Conservation (phyloP, 352 stramenopile species). For the Pelagophyceae sp. region DNA sequence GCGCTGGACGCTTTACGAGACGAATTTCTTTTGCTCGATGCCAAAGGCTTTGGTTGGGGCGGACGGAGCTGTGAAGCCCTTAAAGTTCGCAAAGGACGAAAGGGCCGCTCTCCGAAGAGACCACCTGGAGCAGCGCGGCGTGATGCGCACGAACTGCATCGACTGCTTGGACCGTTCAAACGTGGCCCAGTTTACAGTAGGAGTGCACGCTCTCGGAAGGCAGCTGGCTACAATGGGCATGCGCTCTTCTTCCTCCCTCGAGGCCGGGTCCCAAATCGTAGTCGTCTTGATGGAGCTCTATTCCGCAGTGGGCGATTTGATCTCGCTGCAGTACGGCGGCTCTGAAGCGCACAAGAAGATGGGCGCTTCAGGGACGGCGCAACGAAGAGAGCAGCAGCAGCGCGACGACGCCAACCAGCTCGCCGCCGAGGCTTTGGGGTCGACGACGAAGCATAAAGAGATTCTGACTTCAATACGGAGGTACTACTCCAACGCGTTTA, state of each 20-base stretch:
- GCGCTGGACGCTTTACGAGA: conserved; percentile 89
- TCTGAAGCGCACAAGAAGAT: conserved; percentile 98
- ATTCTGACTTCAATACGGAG: conserved; percentile 93
- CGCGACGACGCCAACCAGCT: background rate
- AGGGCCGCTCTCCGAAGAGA: background rate
- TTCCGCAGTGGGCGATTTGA: conserved; percentile 91
- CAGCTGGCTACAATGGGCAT: conserved; percentile 41
- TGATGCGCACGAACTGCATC: conserved; percentile 98
- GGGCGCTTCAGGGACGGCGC: conserved; percentile 57
- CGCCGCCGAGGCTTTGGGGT: no score
- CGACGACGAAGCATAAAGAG: conserved; percentile 93
- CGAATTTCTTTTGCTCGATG: conserved; percentile 88
- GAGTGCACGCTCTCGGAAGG: conserved; percentile 76
- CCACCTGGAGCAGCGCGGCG: conserved; percentile 77
- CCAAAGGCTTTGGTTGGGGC: conserved; percentile 29
- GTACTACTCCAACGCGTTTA: conserved; percentile 99
- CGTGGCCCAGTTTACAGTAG: conserved; percentile 74
- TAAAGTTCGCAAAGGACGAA: background rate
- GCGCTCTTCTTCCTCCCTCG: no score
- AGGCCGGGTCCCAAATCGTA: conserved; percentile 78
- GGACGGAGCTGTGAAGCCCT: no score
- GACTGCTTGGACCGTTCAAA: conserved; percentile 89
- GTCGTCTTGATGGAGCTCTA: conserved; percentile 95
- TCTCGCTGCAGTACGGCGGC: conserved; percentile 98
- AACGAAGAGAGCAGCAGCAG: no score